Evolutionary conservation across 2,329 filamentous ascomycete species (phyloP).

Genomic region (Ophiostoma piceae): DNA sequence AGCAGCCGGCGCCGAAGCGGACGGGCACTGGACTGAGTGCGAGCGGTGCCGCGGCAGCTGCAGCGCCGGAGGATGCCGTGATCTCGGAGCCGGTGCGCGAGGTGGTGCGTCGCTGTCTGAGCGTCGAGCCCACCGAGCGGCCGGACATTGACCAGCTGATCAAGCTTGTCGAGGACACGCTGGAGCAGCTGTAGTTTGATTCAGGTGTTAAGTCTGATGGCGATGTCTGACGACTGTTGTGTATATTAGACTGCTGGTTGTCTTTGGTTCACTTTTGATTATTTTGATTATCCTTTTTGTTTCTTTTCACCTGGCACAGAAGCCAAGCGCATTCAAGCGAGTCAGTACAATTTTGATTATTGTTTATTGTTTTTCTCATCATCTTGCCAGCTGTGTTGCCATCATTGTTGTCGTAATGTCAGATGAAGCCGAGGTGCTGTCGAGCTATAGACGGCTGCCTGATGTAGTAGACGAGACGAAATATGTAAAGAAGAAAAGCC

Average conservation of each 20-base stretch:
- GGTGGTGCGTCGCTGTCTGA: slow-evolving; percentile 79
- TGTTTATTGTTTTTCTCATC: too few species aligned
- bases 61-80: slow-evolving; percentile 39
- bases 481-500: too few species aligned
- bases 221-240: neutral
- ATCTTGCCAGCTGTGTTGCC: too few species aligned
- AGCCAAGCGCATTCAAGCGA: neutral
- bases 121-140: slow-evolving; percentile 78
- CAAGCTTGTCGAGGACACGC: slow-evolving; percentile 65
- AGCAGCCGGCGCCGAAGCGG: slow-evolving; percentile 33
- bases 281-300: neutral
- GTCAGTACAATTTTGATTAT: too few species aligned
- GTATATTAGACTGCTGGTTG: neutral
- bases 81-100: slow-evolving; percentile 83
- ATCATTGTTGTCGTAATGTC: too few species aligned
- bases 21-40: slow-evolving; percentile 31
- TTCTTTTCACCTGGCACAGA: neutral
- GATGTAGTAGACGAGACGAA: too few species aligned
- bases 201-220: too few species aligned
- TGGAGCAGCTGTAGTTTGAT: slow-evolving; percentile 48
- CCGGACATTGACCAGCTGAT: slow-evolving; percentile 85
- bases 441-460: too few species aligned
- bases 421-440: too few species aligned
- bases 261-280: neutral
- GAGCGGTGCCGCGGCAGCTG: slow-evolving; percentile 29